Evolutionary conservation across 768 basidiomycete species (phyloP), one percentile per base, ranked within the genome.

Genomic region (Lactarius hengduanensis): DNA sequence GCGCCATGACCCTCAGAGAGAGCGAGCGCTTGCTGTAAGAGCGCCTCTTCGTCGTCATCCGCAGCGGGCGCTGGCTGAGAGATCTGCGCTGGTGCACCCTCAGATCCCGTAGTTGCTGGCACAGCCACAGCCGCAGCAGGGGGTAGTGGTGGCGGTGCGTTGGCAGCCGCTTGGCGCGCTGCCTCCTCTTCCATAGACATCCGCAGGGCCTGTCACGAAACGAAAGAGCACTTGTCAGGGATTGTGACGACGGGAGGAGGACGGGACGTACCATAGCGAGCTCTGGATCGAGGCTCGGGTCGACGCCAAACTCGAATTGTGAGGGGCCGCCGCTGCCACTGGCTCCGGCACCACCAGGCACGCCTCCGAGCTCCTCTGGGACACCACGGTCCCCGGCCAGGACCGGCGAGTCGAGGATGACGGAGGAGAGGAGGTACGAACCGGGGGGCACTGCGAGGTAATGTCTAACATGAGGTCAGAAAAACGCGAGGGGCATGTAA

Each of bases 101-200:
- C 69, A 10, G 78, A 62, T 13, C 78, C 76, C 7, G 50, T 26
- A 26, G 50, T 53, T 13, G 77, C 65, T n/a, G 77, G 67, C 11
- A 76, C 71, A 32, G 76, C 60, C 10, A 79, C 67, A 16, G 80
- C 73, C n/a, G 81, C 63, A 68, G 72, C 60, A 28, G 75, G 57
- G 11, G 74, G 65, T 18, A 77, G 61, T 0, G 70, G 62, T 4
- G 76, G 56, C 1, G 75, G 53, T 0, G 76, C 78, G 20, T 84
- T 79, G 59, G 77, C 80, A 6, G 82, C 79, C 10, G 81, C 81
- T 81, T 84, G 81, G 13, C 95, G 88, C 20, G 92, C 93, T 73
- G 89, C 87, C 59, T 94, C 94, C 74, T 97, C 95, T 79, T 96
- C 92, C 84, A 98, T 87, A 1, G 96, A 98, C 92, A 98, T 93